These are phyloP conservation scores for Eucalyptus dawsonii DNA, from an alignment of 345 rosid species.

Conservation along the genomic window DNA sequence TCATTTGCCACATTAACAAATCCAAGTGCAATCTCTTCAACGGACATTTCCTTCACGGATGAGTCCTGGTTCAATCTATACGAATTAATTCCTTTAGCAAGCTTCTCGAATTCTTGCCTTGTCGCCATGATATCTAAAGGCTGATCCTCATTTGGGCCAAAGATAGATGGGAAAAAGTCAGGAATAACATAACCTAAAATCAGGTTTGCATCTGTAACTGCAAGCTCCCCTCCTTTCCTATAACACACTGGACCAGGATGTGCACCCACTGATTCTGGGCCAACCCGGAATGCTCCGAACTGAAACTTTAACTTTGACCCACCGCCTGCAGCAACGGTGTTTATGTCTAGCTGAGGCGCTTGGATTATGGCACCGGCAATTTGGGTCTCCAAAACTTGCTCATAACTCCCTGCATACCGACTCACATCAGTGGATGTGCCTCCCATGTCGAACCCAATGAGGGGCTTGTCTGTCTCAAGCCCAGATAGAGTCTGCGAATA, in stretches of 20 bases:
- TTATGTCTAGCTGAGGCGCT: slow-evolving; percentile 97
- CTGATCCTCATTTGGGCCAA: slow-evolving; percentile 78
- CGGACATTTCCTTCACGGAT: slow-evolving; percentile 60
- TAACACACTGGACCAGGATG: slow-evolving; percentile 98
- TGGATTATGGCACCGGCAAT: slow-evolving; percentile 94
- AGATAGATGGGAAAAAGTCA: slow-evolving; percentile 87
- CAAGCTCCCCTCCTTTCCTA: slow-evolving; percentile 84
- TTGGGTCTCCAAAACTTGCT: slow-evolving; percentile 97
- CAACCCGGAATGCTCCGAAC: slow-evolving; percentile 88
- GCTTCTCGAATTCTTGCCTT: slow-evolving; percentile 64
- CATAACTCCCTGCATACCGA: slow-evolving; percentile 92
- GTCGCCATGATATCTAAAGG: slow-evolving; percentile 69
- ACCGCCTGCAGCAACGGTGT: slow-evolving; percentile 98
- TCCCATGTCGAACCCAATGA: slow-evolving; percentile 98
- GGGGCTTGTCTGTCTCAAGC: slow-evolving; percentile 85
- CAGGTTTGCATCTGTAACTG: slow-evolving; percentile 93
- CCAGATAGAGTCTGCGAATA: slow-evolving; percentile 87
- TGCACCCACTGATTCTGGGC: slow-evolving; percentile 96
- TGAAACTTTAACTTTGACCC: slow-evolving; percentile 89
- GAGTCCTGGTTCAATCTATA: slow-evolving; percentile 75
- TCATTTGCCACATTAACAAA: slow-evolving; percentile 94
- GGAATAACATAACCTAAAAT: slow-evolving; percentile 87
- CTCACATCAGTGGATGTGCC: slow-evolving; percentile 98
- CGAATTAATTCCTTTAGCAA: slow-evolving; percentile 61
- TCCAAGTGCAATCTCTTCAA: slow-evolving; percentile 86